A percentile compares a stretch with the other conserved stretches of the same genome.
These are phyloP conservation scores for Fusarium odoratissimum DNA, from an alignment of 2,329 filamentous ascomycete genomes.

Conservation along the genomic window DNA sequence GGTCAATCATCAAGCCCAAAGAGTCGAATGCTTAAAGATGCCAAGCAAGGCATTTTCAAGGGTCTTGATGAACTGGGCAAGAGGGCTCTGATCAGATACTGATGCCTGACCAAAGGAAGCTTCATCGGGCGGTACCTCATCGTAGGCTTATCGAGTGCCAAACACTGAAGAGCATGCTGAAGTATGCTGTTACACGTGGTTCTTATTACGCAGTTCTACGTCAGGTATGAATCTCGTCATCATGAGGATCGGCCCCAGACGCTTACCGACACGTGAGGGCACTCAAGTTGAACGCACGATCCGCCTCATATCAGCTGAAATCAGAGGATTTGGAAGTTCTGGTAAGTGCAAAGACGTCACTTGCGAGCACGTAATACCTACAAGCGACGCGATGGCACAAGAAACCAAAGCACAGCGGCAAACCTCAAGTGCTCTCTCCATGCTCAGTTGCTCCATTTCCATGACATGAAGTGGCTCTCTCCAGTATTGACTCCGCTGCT, in stretches of 20 bases:
- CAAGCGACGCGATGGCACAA: not conserved
- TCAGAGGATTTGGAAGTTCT: not conserved
- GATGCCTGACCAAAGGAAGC: slow-evolving; percentile 9
- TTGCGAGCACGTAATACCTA: not conserved
- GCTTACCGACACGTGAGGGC: not conserved
- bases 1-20: slow-evolving; percentile 4
- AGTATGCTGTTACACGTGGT: not conserved
- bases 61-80: not conserved
- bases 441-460: slow-evolving; percentile 20
- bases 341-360: not conserved
- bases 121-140: slow-evolving; percentile 6
- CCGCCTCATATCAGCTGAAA: slow-evolving; percentile 5
- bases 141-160: not conserved
- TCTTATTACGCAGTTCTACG: not conserved
- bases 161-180: not conserved
- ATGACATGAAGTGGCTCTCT: slow-evolving; percentile 30
- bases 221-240: not conserved
- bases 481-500: slow-evolving; percentile 12
- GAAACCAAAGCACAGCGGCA: not conserved
- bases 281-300: not conserved
- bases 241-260: not conserved
- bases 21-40: not conserved
- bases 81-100: not conserved
- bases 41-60: slow-evolving; percentile 18
- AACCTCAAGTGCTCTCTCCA: slow-evolving; percentile 19